phyloP scores from a whole-genome alignment of 2,329 filamentous ascomycete genomes.

The Dendryphion nanum region DNA sequence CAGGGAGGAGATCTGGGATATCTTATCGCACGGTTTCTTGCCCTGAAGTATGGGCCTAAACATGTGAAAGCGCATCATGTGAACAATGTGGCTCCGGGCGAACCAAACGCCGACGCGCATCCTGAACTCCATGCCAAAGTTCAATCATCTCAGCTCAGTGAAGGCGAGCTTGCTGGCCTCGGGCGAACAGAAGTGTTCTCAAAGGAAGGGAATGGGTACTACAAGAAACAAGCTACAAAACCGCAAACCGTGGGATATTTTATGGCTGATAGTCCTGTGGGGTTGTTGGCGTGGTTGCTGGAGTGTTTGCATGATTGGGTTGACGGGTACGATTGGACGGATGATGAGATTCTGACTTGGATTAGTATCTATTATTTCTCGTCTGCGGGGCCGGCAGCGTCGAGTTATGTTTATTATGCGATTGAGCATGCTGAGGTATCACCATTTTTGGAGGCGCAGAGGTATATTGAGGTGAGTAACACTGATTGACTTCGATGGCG shows the following conservation, averaged over 20 bases:
- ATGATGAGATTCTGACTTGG: constrained; percentile 72
- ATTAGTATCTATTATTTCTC: constrained; percentile 68
- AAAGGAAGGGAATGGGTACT: constrained; percentile 42
- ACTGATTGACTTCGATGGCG: too few species aligned
- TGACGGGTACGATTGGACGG: constrained; percentile 65
- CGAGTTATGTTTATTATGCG: constrained; percentile 66
- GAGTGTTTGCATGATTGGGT: constrained; percentile 76
- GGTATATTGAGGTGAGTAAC: not conserved
- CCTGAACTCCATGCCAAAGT: constrained; percentile 3
- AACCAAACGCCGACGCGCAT: constrained; percentile 2
- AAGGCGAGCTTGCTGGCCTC: constrained; percentile 2
- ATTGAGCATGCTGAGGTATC: constrained; percentile 16
- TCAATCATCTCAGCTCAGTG: not conserved
- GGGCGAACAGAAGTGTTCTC: constrained; percentile 43
- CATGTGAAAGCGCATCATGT: constrained; percentile 8
- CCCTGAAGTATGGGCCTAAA: not conserved
- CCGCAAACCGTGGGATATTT: constrained; percentile 69
- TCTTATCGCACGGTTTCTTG: not conserved
- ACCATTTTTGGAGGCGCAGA: not conserved
- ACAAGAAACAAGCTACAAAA: constrained; percentile 47
- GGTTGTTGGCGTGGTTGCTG: constrained; percentile 69
- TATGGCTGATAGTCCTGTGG: constrained; percentile 67
- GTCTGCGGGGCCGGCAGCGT: constrained; percentile 62
- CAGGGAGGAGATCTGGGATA: not conserved
- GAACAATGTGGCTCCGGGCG: constrained; percentile 4